Percentiles rank a stretch among this genome's conserved stretches.
phyloP scores from a whole-genome alignment of 768 basidiomycete species.

The Boletellus sp. region DNA sequence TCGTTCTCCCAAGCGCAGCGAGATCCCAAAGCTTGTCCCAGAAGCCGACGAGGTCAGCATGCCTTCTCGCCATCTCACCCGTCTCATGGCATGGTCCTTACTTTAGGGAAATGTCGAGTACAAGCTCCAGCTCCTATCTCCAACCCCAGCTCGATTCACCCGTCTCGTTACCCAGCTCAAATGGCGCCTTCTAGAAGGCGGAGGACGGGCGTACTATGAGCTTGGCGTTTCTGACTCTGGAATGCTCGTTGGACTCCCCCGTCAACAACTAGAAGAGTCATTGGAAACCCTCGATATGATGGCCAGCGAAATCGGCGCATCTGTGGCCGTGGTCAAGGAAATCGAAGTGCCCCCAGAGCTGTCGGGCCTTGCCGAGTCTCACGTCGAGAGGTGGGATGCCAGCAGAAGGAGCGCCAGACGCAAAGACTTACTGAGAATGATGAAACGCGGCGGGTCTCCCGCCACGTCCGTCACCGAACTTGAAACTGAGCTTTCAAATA shows the following conservation, averaged over 20 bases:
- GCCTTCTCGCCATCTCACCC: not conserved
- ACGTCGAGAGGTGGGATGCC: constrained; percentile 33
- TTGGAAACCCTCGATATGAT: constrained; percentile 88
- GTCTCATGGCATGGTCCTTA: not conserved
- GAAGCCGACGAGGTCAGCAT: constrained; percentile 61
- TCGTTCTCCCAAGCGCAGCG: constrained; percentile 29
- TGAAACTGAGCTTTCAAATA: constrained; percentile 36
- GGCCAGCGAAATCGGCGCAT: constrained; percentile 91
- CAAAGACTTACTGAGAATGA: constrained; percentile 27
- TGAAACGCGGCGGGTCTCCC: constrained; percentile 30
- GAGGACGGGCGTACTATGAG: constrained; percentile 82
- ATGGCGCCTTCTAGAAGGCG: constrained; percentile 87
- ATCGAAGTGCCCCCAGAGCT: constrained; percentile 68
- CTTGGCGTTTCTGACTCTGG: constrained; percentile 85
- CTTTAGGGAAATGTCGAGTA: constrained; percentile 86
- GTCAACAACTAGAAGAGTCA: constrained; percentile 72
- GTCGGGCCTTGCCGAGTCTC: constrained; percentile 32
- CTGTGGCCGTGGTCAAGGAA: constrained; percentile 87
- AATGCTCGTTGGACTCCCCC: constrained; percentile 73
- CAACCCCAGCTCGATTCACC: constrained; percentile 70
- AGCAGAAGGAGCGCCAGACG: constrained; percentile 36
- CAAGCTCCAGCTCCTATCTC: constrained; percentile 84
- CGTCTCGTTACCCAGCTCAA: constrained; percentile 93
- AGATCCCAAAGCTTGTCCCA: constrained; percentile 66
- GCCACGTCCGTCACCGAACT: constrained; percentile 36